These are phyloP conservation scores for Saturnispora galanensis DNA, from an alignment of 805 yeast species.

Conservation along the genomic window DNA sequence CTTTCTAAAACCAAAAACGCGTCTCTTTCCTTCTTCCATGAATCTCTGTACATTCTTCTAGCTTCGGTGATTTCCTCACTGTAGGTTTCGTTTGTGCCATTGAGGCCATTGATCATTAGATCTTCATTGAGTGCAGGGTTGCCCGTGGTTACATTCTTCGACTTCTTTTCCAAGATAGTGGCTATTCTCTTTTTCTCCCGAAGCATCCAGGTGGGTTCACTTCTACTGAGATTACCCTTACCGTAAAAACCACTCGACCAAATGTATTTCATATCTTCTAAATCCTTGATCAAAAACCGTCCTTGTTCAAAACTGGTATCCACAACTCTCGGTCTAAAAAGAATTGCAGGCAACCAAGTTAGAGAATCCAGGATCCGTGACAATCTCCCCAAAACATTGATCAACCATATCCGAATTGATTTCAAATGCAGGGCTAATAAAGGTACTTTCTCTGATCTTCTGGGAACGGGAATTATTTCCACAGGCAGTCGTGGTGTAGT, in stretches of 20 bases:
- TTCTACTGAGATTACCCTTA: conserved; percentile 78
- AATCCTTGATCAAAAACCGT: conserved; percentile 33
- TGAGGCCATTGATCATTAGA: background rate
- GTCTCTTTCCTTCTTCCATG: conserved; percentile 62
- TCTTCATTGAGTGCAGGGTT: too few species aligned
- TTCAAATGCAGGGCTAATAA: background rate
- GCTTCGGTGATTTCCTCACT: conserved; percentile 70
- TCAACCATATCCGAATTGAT: background rate
- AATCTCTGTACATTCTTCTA: conserved; percentile 61
- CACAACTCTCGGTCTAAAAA: background rate
- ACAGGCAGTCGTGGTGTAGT: conserved; percentile 1
- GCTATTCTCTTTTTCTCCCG: conserved; percentile 48
- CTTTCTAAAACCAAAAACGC: conserved; percentile 41
- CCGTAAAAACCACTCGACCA: conserved; percentile 93
- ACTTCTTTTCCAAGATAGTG: conserved; percentile 13
- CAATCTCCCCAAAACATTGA: background rate
- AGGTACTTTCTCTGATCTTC: background rate
- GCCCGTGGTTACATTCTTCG: too few species aligned
- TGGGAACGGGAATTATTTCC: background rate
- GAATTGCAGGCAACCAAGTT: background rate
- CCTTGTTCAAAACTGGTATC: background rate
- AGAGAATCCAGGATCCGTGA: background rate
- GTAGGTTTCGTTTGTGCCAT: conserved; percentile 23
- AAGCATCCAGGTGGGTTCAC: conserved; percentile 86
- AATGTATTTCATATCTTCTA: conserved; percentile 40